Evolutionary conservation across 2,329 filamentous ascomycete species (phyloP).

Genomic region (Hypoxylon sp.): DNA sequence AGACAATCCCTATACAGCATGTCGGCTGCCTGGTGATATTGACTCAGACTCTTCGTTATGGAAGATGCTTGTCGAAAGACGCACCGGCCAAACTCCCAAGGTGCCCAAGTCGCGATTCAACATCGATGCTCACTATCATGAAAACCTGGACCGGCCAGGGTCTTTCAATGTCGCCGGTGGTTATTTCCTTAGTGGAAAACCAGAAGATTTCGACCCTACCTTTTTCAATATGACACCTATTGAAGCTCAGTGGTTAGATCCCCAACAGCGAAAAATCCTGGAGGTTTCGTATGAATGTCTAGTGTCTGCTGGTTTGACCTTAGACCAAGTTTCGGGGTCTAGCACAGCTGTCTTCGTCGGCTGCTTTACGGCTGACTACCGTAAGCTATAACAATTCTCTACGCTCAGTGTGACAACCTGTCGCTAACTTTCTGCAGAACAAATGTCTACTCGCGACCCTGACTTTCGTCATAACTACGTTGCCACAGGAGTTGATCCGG

Average conservation of each 20-base stretch:
- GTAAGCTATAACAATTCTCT: conserved; percentile 1
- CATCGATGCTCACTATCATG: conserved; percentile 48
- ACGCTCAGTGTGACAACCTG: neutral
- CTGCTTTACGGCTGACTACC: conserved; percentile 48
- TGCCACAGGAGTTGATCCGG: conserved; percentile 55
- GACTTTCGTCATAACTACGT: conserved; percentile 49
- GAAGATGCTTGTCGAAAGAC: conserved; percentile 45
- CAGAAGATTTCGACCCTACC: conserved; percentile 48
- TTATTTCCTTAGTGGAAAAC: conserved; percentile 48
- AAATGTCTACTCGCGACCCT: conserved; percentile 49
- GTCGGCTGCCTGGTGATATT: conserved; percentile 43
- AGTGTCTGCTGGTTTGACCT: conserved; percentile 55
- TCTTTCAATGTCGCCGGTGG: conserved; percentile 46
- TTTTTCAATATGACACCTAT: conserved; percentile 60
- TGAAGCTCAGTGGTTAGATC: conserved; percentile 60
- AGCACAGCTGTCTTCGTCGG: conserved; percentile 52
- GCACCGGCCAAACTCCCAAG: conserved; percentile 43
- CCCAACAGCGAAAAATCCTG: conserved; percentile 59
- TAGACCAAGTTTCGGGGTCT: conserved; percentile 50
- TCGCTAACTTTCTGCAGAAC: conserved; percentile 42
- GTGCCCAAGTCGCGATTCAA: conserved; percentile 48
- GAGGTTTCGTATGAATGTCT: conserved; percentile 62
- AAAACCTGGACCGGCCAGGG: conserved; percentile 46
- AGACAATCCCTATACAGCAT: conserved; percentile 28
- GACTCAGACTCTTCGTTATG: conserved; percentile 45